Evolutionary conservation across 2,329 filamentous ascomycete genomes (phyloP).

Genomic region (Aspergillus sp.): DNA sequence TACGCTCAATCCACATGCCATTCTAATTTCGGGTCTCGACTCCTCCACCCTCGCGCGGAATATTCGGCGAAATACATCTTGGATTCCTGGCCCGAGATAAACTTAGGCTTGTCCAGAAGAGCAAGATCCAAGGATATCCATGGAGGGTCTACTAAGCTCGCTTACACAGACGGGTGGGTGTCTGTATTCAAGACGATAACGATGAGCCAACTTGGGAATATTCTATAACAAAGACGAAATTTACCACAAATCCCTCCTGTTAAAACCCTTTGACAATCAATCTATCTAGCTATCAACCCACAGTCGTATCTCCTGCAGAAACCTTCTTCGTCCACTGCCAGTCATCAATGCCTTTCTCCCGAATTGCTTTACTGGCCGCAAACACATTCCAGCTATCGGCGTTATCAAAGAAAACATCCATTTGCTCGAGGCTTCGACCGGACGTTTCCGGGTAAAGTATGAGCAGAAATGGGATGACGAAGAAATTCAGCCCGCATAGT

Average conservation of each 20-base stretch:
- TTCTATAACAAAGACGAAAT: neutral
- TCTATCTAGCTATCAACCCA: neutral
- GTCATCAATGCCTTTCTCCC: neutral
- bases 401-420: constrained; percentile 14
- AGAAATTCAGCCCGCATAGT: constrained; percentile 57
- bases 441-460: constrained; percentile 12
- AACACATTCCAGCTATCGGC: neutral
- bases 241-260: neutral
- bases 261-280: neutral
- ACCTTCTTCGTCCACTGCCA: neutral
- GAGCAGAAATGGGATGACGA: constrained; percentile 58
- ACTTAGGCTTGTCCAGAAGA: neutral
- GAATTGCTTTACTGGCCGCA: neutral
- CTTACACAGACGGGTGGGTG: no score
- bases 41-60: neutral
- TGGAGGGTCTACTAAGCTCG: no score
- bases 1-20: no score
- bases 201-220: no score
- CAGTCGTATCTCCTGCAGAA: neutral
- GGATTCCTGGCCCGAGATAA: neutral
- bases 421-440: constrained; percentile 15
- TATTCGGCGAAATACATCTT: neutral
- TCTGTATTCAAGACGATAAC: no score
- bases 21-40: no score
- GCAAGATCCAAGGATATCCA: no score